Evolutionary conservation across 495 filamentous ascomycete genomes (phyloP).

Genomic region (Parachaetomium inaequale): DNA sequence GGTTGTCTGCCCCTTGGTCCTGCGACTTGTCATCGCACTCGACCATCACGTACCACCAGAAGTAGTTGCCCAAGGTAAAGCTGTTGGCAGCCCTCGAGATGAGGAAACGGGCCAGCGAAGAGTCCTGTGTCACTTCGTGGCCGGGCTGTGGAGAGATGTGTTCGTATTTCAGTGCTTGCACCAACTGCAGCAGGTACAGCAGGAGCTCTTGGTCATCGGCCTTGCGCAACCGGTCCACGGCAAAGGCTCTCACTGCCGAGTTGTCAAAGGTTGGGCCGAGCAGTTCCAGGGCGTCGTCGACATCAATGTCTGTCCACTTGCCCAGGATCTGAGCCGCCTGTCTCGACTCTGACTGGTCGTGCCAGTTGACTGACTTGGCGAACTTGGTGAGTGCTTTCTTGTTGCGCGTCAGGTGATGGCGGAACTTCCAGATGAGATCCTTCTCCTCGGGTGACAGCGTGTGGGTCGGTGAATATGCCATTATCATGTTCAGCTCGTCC

Average conservation of each 20-base stretch:
- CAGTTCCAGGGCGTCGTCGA: conserved; percentile 93
- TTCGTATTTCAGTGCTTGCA: conserved; percentile 96
- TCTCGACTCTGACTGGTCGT: conserved; percentile 75
- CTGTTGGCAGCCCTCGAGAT: conserved; percentile 81
- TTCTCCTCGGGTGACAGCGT: conserved; percentile 84
- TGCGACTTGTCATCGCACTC: conserved; percentile 79
- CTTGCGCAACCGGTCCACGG: conserved; percentile 85
- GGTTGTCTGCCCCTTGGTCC: conserved; percentile 65
- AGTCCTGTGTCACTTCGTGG: conserved; percentile 69
- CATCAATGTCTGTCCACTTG: conserved; percentile 96
- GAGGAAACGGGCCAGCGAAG: conserved; percentile 84
- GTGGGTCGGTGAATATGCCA: conserved; percentile 90
- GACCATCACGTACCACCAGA: conserved; percentile 98
- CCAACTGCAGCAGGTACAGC: conserved; percentile 88
- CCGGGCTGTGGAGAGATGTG: conserved; percentile 57
- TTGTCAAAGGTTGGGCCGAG: conserved; percentile 91
- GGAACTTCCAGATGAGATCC: conserved; percentile 94
- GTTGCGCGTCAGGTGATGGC: conserved; percentile 87
- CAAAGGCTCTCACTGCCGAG: conserved; percentile 80
- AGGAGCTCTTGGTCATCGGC: conserved; percentile 91
- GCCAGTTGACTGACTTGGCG: conserved; percentile 94
- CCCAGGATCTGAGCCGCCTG: conserved; percentile 86
- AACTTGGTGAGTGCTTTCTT: conserved; percentile 96
- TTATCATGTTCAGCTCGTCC: conserved; percentile 86
- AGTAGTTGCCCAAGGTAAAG: conserved; percentile 85